Base-by-base conservation (phyloP, 768 basidiomycete species). In the Mycena vitilis region DNA sequence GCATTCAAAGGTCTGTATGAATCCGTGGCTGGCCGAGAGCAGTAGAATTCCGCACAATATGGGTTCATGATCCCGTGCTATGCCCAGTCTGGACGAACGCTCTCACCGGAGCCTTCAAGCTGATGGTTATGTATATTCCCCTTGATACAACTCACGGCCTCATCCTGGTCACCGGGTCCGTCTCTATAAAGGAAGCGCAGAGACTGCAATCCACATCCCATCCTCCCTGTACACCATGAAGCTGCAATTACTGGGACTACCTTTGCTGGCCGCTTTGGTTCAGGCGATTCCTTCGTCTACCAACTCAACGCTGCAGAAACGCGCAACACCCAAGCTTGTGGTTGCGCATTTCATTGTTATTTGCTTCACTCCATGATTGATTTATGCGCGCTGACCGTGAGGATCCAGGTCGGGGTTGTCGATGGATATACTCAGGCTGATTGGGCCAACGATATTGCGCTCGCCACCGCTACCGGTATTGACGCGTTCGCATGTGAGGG, bases 381-480 rank as follows among this genome's bases (percentile, higher is more conserved):
- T 36, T n/a, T 37, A 18, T 37, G 38, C 30, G 36, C 37, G 13
- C 53, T 55, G 53, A 55, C 53, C 22, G 20, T 38, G 36, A n/a
- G 10, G n/a, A 22, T 38, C 20, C 36, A 55, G 53, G 53, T 55
- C 22, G 53, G 53, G 34, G 38, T 55, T n/a, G 53, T 55, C 13
- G 53, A 55, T 55, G 53, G 53, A 12, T 55, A 55, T 22, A 55
- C 53, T 38, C 53, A 55, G 36, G 18, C 37, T 55, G 53, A 55
- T 22, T 55, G 53, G 53, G 36, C 59, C 34, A 54, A 60, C 58
- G 65, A 66, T 38, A 66, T 66, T 25, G 40, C 57, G 51, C 65
- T 66, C 44, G 65, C 65, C 22, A 3, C 34, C 15, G 57, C 36
- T 16, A 60, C 65, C 36, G 65, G 65, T 36, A 66, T 66, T n/a